Base-by-base conservation (phyloP, 164 flowering plant species). In the Umbellularia californica region DNA sequence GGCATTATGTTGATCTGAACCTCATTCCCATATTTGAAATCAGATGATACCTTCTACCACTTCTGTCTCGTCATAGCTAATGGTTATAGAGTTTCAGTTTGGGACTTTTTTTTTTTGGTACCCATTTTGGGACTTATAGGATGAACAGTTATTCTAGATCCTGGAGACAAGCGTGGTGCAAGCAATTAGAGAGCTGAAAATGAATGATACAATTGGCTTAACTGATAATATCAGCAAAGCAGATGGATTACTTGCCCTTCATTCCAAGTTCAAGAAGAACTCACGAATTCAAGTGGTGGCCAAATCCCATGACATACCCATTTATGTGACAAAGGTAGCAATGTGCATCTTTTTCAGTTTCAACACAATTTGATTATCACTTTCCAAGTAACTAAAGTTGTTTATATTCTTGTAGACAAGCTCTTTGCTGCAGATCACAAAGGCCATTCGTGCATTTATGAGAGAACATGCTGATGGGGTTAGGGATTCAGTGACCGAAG, bases 181-280 rank as follows among this genome's bases (percentile, higher is more conserved):
- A 85, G 97, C 80, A 74, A 80, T 88, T 58, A 87, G 80, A 71
- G 89, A 89, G 77, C 77, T 95, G 84, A 85, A 83, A 71, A 72
- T 87, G 79, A 88, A 88, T 69, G 87, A 79, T 64, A 69, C 65
- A 28, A 74, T 95, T 72, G 83, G 80, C 63, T 80, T 93, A 77
- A 93, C 96, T 71, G 90, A 93, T 81, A 88, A 93, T 75, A 89
- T 95, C 76, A 93, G 96, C 28, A 88, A 93, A 79, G 98, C 98
- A 82, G 89, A 90, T 84, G 98, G 87, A 30, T 77, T 95, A 65
- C 88, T 95, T 77, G 99, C 95, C 28, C 84, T 88, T 83, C 94
- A 87, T 52, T 80, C 97, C 77, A 95, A 84, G 89, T 83, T 95
- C 58, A 95, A 90, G 83, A 95, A 92, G 83, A 92, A 92, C 84